Conservation (phyloP, 495 filamentous ascomycete genomes). For the Parathielavia appendiculata region DNA sequence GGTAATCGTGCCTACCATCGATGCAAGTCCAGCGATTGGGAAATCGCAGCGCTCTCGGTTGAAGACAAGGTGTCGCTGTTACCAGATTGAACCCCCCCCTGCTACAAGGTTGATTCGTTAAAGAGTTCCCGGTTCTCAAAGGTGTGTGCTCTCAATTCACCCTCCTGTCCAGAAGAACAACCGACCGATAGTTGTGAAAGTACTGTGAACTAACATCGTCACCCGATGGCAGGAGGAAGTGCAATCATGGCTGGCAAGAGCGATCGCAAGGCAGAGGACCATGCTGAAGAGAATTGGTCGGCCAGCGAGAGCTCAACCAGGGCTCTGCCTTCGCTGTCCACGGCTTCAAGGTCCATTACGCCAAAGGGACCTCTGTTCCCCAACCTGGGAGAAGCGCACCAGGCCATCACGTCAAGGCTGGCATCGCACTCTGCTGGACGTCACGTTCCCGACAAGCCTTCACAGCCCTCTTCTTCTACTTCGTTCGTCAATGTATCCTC, state of each 20-base stretch:
- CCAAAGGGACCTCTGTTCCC: slow-evolving; percentile 23
- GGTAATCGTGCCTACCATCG: not conserved
- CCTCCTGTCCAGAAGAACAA: not conserved
- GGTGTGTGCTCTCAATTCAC: not conserved
- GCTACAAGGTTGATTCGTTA: not conserved
- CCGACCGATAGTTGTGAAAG: not conserved
- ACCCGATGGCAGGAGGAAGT: not conserved
- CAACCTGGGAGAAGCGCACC: slow-evolving; percentile 26
- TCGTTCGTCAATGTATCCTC: slow-evolving; percentile 11
- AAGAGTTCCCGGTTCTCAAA: not conserved
- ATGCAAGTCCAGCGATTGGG: not conserved
- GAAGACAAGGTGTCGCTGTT: too few relatives aligned
- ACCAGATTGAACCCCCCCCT: not conserved
- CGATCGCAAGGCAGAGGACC: not conserved
- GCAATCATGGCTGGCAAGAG: slow-evolving; percentile 14
- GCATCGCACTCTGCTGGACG: slow-evolving; percentile 11
- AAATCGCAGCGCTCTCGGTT: not conserved
- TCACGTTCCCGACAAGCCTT: not conserved
- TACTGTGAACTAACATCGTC: not conserved
- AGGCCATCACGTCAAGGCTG: slow-evolving; percentile 26
- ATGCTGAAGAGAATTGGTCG: not conserved
- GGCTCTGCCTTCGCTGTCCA: not conserved
- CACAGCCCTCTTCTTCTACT: slow-evolving; percentile 7
- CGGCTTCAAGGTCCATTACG: slow-evolving; percentile 15
- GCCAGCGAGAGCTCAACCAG: slow-evolving; percentile 6